These are phyloP conservation scores for Solanum rostratum DNA, from an alignment of 257 asterid genomes.

Conservation along the genomic window DNA sequence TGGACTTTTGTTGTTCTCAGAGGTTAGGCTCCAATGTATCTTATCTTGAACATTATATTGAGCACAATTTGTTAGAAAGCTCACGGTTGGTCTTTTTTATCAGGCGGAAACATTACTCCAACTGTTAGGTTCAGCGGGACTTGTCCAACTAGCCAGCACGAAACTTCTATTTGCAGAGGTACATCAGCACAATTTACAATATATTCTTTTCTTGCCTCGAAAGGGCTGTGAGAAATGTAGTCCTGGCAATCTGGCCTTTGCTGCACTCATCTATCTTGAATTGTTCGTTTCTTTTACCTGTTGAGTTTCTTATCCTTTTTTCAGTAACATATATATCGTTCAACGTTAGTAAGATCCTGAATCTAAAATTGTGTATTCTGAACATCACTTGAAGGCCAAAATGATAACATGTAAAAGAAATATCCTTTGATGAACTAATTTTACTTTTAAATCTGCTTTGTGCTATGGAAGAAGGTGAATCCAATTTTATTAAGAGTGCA, in stretches of 20 bases:
- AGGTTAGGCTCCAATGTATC: conserved; percentile 30
- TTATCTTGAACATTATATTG: neutral
- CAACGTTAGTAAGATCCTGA: neutral
- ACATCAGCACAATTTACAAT: neutral
- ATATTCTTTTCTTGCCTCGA: neutral
- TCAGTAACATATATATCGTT: neutral
- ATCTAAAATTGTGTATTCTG: neutral
- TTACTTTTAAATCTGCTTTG: neutral
- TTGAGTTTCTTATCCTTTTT: neutral
- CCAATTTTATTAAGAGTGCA: neutral
- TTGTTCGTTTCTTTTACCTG: neutral
- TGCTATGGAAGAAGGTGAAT: neutral
- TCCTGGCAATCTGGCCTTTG: neutral
- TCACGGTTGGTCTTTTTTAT: conserved; percentile 6
- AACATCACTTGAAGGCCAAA: neutral
- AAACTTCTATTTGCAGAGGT: conserved; percentile 91
- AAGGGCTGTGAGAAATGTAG: neutral
- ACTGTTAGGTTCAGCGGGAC: conserved; percentile 75
- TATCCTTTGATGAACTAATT: neutral
- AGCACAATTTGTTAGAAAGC: neutral
- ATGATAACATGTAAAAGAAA: neutral
- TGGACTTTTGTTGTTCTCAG: conserved; percentile 62
- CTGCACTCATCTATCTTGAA: neutral
- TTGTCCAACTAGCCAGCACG: conserved; percentile 70
- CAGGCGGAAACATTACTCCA: conserved; percentile 89